Base-by-base conservation (phyloP, 345 rosid species). In the Lumnitzera littorea region DNA sequence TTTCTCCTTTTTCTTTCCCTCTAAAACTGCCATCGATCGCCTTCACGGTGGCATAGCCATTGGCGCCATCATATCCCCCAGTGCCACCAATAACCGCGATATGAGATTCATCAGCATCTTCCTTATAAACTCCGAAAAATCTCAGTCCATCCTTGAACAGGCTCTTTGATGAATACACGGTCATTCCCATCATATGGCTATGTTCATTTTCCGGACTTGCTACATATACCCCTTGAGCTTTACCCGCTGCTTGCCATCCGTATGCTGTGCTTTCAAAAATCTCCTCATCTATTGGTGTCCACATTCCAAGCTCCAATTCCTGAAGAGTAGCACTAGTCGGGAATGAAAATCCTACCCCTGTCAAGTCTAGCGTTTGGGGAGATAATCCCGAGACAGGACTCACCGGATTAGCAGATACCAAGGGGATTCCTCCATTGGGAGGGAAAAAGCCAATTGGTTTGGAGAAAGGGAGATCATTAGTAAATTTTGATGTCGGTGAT, bases 141-240 rank as follows among this genome's bases (percentile, higher is more conserved):
- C 68, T 80, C 57, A 85, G 46, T 14, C 78, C 71, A 53, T 78
- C 82, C 55, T 65, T 72, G 10, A 60, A 73, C 36, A 52, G 65
- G 1, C 12, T 13, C 2, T 47, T 20, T 0, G 67, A 59, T 16
- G 80, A 80, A 56, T 49, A 62, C n/a, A 72, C 55, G 1, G 79
- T 73, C 75, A 84, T 56, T 6, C 84, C 88, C 78, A 85, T 70
- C 87, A 85, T 80, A 56, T 72, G 82, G 60, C 70, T 72, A 46
- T 64, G 60, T 31, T 76, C 75, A 16, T 77, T 63, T 51, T 76
- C 87, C 1, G 82, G 74, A 59, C 82, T 70, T 5, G 75, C 85
- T 57, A 85, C 82, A 58, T 64, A 79, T 2, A 77, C 46, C 15
- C 90, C 90, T 55, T 68, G 63, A 56, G 78, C 83, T 65, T 68